A percentile compares a stretch with the other conserved stretches of the same genome.
Conservation (phyloP, 768 basidiomycete genomes). For the Hydnum rufescens region DNA sequence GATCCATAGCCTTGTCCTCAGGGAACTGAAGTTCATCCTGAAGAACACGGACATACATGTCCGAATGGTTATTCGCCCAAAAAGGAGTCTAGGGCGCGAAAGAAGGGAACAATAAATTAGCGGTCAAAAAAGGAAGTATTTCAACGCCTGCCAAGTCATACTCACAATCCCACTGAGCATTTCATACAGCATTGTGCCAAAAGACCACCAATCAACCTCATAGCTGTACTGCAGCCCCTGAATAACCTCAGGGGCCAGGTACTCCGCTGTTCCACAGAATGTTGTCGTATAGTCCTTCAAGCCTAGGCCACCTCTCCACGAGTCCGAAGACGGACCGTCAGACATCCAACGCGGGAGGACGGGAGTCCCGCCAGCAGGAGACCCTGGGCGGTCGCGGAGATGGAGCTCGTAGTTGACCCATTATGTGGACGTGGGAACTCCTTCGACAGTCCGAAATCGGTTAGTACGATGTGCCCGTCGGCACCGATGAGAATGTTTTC, state of each 20-base stretch:
- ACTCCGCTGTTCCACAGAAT: conserved; percentile 93
- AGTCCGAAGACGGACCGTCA: conserved; percentile 20
- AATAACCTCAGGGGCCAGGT: conserved; percentile 92
- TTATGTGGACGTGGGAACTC: conserved; percentile 53
- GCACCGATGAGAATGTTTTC: conserved; percentile 90
- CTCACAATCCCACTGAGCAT: conserved; percentile 90
- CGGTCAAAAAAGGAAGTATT: conserved; percentile 9
- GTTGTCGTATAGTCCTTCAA: conserved; percentile 54
- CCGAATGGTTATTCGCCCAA: conserved; percentile 81
- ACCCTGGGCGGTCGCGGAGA: conserved; percentile 20
- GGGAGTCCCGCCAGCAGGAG: conserved; percentile 16
- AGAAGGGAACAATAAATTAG: neutral
- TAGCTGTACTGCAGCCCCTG: conserved; percentile 79
- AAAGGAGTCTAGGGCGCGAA: conserved; percentile 49
- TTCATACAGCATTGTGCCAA: conserved; percentile 95
- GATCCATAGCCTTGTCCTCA: conserved; percentile 79
- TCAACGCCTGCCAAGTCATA: too few species aligned
- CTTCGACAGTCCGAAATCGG: conserved; percentile 90
- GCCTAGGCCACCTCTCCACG: conserved; percentile 19
- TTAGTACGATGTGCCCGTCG: conserved; percentile 90
- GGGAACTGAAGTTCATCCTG: conserved; percentile 83
- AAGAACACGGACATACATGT: conserved; percentile 86
- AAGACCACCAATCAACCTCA: conserved; percentile 96
- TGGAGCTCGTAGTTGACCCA: too few species aligned
- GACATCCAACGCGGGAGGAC: conserved; percentile 55